Conservation (phyloP, 1,139 yeast species). For the Suhomyces yuchorum region DNA sequence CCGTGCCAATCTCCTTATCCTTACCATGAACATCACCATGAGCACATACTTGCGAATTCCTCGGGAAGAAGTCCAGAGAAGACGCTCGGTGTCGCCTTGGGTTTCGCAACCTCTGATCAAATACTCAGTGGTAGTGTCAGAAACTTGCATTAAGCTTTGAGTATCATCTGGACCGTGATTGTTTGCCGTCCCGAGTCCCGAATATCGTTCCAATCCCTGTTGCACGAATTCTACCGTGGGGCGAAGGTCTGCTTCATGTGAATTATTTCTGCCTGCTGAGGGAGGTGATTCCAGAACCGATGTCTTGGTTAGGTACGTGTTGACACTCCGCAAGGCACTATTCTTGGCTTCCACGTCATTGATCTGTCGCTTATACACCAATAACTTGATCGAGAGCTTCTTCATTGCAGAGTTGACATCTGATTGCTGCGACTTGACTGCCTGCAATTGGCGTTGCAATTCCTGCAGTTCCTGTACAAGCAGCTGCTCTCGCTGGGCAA, state of each 20-base stretch:
- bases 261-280: neutral
- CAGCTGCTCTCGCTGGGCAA: neutral
- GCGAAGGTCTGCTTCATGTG: neutral
- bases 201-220: neutral
- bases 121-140: conserved; percentile 1
- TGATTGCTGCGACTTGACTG: conserved; percentile 2
- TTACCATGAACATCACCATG: neutral
- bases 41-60: conserved; percentile 2
- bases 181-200: neutral
- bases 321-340: conserved; percentile 13
- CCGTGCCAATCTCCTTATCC: neutral
- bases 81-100: conserved; percentile 1
- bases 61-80: neutral
- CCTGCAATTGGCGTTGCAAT: neutral
- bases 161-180: conserved; percentile 2
- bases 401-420: conserved; percentile 9
- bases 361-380: conserved; percentile 14
- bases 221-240: neutral
- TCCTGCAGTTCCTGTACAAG: neutral
- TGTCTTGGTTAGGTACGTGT: conserved; percentile 2
- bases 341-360: conserved; percentile 13
- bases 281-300: neutral
- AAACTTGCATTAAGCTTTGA: neutral
- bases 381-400: conserved; percentile 12
- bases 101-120: neutral